Base-by-base conservation (phyloP, 139 green algal species). In the Dunaliella primolecta region DNA sequence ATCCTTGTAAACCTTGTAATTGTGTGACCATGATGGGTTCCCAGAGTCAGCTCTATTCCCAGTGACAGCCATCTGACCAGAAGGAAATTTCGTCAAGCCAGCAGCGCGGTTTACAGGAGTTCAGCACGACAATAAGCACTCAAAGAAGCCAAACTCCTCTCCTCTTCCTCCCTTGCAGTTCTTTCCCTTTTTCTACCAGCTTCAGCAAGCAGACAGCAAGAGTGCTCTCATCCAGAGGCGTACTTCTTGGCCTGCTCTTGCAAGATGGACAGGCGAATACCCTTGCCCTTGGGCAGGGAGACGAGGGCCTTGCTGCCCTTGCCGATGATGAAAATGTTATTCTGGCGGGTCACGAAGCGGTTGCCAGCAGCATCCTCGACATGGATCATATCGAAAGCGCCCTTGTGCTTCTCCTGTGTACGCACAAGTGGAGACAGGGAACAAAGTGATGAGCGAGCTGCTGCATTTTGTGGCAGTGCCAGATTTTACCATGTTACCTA, bases 271-370 rank as follows among this genome's bases (percentile, higher is more conserved):
- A 97, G 92, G 84, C 94, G 91, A 83, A 99, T 93, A 84, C 97
- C 97, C 94, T 99, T 99, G 92, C 95, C 97, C 84, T 99, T 99
- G 88, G 97, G 96, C 91, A 99, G 91, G 38, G 92, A 97, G 83
- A 99, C 92, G 55, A 98, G 87, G 3, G 97, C 93, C 95, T 98
- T 98, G 91, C 95, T 94, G 84, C 95, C 98, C 92, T 98, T 97
- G 86, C 97, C 97, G 76, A 99, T 99, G 83, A 98, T 91, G 90
- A 99, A 99, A 78, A 99, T 95, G 90, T 99, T 99, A 85, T 77
- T 90, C 55, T 94, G 82, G 83, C 97, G 93, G 29, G 97, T 99
- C 84, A 96, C 97, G 86, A 99, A 99, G 78, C 91, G 87, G 91
- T 98, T 93, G 89, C 96, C 97, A 33, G 88, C 92, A 20, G 95